Conservation (phyloP, 495 filamentous ascomycete species). For the Aspergillus taichungensis region DNA sequence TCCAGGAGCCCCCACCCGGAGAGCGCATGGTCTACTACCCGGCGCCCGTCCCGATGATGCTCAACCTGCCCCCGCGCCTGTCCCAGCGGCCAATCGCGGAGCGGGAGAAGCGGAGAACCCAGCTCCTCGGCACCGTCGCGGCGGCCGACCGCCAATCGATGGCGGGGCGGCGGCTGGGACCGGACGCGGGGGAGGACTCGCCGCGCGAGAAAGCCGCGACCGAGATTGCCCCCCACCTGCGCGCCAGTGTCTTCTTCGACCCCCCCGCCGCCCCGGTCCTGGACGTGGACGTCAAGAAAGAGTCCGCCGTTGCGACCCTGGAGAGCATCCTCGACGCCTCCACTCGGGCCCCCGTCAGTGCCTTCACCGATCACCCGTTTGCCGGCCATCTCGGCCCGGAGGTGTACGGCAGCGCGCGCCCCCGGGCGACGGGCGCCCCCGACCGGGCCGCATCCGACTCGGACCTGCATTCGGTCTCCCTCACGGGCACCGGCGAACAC, state of each 20-base stretch:
- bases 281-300: constrained; percentile 61
- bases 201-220: constrained; percentile 29
- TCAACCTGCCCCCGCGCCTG: constrained; percentile 83
- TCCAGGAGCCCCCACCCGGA: constrained; percentile 53
- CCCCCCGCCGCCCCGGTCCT: constrained; percentile 45
- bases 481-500: constrained; percentile 8
- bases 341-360: constrained; percentile 79
- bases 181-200: constrained; percentile 7
- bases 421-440: constrained; percentile 12
- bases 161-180: constrained; percentile 21
- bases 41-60: constrained; percentile 84
- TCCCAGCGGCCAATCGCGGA: constrained; percentile 60
- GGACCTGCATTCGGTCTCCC: constrained; percentile 5
- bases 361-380: constrained; percentile 89
- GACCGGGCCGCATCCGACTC: constrained; percentile 9
- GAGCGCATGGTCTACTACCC: constrained; percentile 91
- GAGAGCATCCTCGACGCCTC: constrained; percentile 96
- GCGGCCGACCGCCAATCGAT: constrained; percentile 39
- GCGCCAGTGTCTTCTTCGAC: constrained; percentile 88
- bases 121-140: constrained; percentile 45
- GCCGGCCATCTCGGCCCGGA: constrained; percentile 62
- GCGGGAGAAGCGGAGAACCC: constrained; percentile 61
- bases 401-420: constrained; percentile 46
- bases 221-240: constrained; percentile 73
- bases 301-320: constrained; percentile 79